Percentiles rank a stretch among this genome's conserved stretches.
Conservation (phyloP, 1,284 basidiomycete genomes). For the Malassezia obtusa region DNA sequence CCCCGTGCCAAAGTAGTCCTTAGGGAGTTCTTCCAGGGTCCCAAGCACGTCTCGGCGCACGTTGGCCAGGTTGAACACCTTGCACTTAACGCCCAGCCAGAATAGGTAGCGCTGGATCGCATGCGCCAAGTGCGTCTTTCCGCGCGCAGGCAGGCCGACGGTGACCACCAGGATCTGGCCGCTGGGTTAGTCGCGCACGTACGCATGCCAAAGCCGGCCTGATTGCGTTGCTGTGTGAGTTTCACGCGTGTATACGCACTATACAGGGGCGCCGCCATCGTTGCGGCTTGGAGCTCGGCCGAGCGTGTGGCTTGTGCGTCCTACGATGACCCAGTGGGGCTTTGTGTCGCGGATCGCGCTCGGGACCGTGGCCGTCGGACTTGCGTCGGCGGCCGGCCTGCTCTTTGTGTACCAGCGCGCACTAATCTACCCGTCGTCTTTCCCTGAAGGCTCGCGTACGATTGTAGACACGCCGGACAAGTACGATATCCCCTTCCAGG, state of each 20-base stretch:
- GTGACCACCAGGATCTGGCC: slow-evolving; percentile 87
- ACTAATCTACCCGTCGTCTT: slow-evolving; percentile 40
- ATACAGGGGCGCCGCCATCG: slow-evolving; percentile 29
- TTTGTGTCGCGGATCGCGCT: slow-evolving; percentile 17
- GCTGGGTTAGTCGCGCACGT: slow-evolving; percentile 8
- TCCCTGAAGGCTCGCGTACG: slow-evolving; percentile 38
- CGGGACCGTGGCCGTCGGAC: slow-evolving; percentile 25
- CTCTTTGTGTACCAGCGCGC: slow-evolving; percentile 43
- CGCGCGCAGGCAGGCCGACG: slow-evolving; percentile 72
- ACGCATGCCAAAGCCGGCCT: slow-evolving; percentile 28
- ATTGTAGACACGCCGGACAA: slow-evolving; percentile 36
- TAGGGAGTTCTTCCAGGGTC: slow-evolving; percentile 71
- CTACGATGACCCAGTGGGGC: not conserved
- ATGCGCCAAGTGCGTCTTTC: slow-evolving; percentile 92
- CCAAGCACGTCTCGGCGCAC: slow-evolving; percentile 83
- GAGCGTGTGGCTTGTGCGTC: slow-evolving; percentile 4
- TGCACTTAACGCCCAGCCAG: slow-evolving; percentile 94
- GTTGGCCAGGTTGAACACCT: slow-evolving; percentile 87
- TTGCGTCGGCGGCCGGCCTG: slow-evolving; percentile 37
- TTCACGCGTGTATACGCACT: slow-evolving; percentile 16
- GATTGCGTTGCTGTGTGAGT: slow-evolving; percentile 23
- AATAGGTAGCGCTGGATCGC: slow-evolving; percentile 88
- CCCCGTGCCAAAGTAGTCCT: slow-evolving; percentile 73
- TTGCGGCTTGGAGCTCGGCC: not conserved
- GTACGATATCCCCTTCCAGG: slow-evolving; percentile 36